Conservation (phyloP, 2,329 filamentous ascomycete genomes). For the Monilinia laxa region DNA sequence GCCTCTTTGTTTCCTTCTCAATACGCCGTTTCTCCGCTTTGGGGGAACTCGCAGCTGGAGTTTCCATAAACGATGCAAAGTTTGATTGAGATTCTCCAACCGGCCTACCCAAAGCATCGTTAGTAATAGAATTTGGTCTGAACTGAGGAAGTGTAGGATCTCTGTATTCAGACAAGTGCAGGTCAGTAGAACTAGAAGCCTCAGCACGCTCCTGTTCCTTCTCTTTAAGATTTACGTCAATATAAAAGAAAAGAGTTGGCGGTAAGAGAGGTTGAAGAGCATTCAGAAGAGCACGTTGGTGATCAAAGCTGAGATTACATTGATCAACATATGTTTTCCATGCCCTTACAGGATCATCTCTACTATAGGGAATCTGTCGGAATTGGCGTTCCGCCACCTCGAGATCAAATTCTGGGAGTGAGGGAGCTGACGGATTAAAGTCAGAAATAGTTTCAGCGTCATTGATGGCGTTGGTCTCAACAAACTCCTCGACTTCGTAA, state of each 20-base stretch:
- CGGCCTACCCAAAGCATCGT: neutral
- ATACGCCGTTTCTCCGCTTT: neutral
- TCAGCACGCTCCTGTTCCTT: slow-evolving; percentile 15
- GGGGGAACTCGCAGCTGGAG: slow-evolving; percentile 2
- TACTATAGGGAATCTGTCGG: neutral
- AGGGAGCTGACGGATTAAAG: slow-evolving; percentile 3
- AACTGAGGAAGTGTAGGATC: slow-evolving; percentile 71
- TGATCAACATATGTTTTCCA: slow-evolving; percentile 10
- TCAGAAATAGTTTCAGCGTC: neutral
- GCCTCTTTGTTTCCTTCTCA: slow-evolving; percentile 17
- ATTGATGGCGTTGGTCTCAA: slow-evolving; percentile 14
- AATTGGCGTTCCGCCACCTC: slow-evolving; percentile 11
- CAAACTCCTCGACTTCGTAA: slow-evolving; percentile 38
- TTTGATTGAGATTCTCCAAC: neutral
- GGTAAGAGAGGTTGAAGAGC: slow-evolving; percentile 2
- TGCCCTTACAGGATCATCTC: slow-evolving; percentile 10
- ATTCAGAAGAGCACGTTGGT: slow-evolving; percentile 2
- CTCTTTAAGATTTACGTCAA: slow-evolving; percentile 7
- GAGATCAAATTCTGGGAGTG: slow-evolving; percentile 8
- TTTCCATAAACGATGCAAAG: neutral
- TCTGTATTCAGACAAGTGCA: slow-evolving; percentile 20
- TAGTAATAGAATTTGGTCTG: slow-evolving; percentile 52
- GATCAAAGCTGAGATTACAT: neutral
- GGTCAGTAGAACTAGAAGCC: slow-evolving; percentile 5
- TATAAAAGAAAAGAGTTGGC: slow-evolving; percentile 2